Percentiles rank a stretch among this genome's conserved stretches.
Evolutionary conservation across 192 early-diverging fungal genomes (phyloP).

Genomic region (Chytriomyces confervae): DNA sequence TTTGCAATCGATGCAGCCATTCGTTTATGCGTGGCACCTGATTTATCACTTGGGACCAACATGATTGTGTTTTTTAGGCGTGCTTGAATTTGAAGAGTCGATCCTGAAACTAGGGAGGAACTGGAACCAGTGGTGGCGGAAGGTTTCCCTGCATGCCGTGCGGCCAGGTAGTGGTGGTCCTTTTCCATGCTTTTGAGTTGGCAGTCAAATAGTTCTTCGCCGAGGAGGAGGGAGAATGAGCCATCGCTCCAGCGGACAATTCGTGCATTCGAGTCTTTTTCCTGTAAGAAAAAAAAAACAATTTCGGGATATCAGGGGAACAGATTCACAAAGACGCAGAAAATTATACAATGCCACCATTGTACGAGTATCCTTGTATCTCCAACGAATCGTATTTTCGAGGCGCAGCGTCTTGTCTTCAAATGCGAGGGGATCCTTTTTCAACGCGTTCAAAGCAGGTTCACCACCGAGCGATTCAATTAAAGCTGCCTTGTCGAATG

Average conservation of each 20-base stretch:
- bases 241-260: conserved; percentile 82
- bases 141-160: conserved; percentile 43
- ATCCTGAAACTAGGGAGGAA: neutral
- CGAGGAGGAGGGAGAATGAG: conserved; percentile 72
- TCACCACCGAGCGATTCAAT: conserved; percentile 18
- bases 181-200: conserved; percentile 54
- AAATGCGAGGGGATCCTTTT: conserved; percentile 35
- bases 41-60: conserved; percentile 68
- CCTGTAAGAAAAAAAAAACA: conserved; percentile 1
- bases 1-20: conserved; percentile 71
- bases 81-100: conserved; percentile 70
- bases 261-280: conserved; percentile 75
- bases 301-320: neutral
- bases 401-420: conserved; percentile 51
- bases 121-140: neutral
- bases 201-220: conserved; percentile 77
- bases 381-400: conserved; percentile 82
- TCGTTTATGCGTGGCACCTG: conserved; percentile 63
- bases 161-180: conserved; percentile 68
- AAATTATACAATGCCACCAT: neutral
- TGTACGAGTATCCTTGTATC: conserved; percentile 43
- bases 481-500: conserved; percentile 67
- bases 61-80: conserved; percentile 65
- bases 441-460: conserved; percentile 15
- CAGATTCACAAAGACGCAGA: neutral